Evolutionary conservation across 1,139 yeast species (phyloP).

Genomic region (Suhomyces maxii): DNA sequence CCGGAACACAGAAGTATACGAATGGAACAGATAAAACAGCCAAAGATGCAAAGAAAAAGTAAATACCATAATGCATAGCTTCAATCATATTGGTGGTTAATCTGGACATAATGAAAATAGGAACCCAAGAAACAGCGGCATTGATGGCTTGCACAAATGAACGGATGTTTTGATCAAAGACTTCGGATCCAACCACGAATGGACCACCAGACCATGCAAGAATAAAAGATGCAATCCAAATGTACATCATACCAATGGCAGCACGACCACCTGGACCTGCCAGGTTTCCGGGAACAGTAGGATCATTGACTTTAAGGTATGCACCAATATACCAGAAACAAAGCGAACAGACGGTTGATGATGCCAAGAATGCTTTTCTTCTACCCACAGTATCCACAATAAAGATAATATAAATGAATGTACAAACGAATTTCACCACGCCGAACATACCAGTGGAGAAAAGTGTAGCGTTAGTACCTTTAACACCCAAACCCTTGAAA

Average conservation of each 20-base stretch:
- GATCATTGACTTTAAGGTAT: conserved; percentile 39
- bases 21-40: conserved; percentile 36
- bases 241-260: conserved; percentile 45
- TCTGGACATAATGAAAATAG: conserved; percentile 43
- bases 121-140: conserved; percentile 46
- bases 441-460: conserved; percentile 48
- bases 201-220: conserved; percentile 50
- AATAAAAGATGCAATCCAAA: conserved; percentile 46
- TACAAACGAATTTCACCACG: conserved; percentile 41
- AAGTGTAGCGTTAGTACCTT: conserved; percentile 40
- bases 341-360: conserved; percentile 36
- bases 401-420: conserved; percentile 36
- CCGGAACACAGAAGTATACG: conserved; percentile 39
- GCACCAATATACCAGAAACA: conserved; percentile 49
- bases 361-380: conserved; percentile 39
- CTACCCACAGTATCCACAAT: conserved; percentile 43
- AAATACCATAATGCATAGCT: conserved; percentile 41
- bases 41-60: conserved; percentile 41
- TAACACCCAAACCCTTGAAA: conserved; percentile 39
- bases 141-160: conserved; percentile 46
- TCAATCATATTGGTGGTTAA: conserved; percentile 43
- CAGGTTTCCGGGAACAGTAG: conserved; percentile 33
- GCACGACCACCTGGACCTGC: conserved; percentile 48
- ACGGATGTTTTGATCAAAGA: conserved; percentile 43
- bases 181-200: conserved; percentile 44